phyloP scores from a whole-genome alignment of 257 asterid genomes.

The Cordia subcordata region DNA sequence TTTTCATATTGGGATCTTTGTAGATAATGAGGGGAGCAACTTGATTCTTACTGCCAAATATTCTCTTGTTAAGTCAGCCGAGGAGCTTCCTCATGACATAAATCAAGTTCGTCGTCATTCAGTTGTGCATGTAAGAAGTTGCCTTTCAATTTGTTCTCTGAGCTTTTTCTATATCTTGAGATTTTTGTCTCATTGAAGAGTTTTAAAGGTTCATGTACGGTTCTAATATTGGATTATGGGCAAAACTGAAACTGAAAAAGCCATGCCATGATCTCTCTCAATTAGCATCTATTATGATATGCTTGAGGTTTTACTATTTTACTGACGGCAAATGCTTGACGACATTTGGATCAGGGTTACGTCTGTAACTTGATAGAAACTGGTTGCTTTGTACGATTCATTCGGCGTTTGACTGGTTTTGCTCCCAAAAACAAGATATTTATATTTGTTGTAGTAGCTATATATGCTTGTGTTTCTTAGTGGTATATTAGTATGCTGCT shows the following conservation, averaged over 20 bases:
- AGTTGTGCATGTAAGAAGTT: constrained; percentile 72
- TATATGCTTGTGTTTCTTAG: neutral
- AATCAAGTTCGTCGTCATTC: constrained; percentile 60
- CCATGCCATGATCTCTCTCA: no score
- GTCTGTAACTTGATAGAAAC: constrained; percentile 82
- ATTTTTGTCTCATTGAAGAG: no score
- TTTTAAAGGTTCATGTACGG: no score
- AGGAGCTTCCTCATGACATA: constrained; percentile 73
- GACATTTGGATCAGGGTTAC: constrained; percentile 69
- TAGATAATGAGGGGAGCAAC: constrained; percentile 81
- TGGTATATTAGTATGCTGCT: neutral
- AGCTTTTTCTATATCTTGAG: neutral
- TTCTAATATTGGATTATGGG: no score
- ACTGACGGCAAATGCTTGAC: constrained; percentile 1
- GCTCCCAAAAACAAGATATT: constrained; percentile 89
- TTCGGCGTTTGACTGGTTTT: constrained; percentile 96
- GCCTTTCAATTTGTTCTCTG: constrained; percentile 5
- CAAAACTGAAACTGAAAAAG: no score
- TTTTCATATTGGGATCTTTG: constrained; percentile 16
- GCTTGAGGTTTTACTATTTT: constrained; percentile 2
- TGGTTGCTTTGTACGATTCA: constrained; percentile 92
- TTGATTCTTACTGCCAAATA: constrained; percentile 72
- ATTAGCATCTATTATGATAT: neutral
- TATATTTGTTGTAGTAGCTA: neutral
- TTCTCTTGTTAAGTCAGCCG: constrained; percentile 59